Conservation (phyloP, 2,329 filamentous ascomycete species). For the Aspergillus niger region DNA sequence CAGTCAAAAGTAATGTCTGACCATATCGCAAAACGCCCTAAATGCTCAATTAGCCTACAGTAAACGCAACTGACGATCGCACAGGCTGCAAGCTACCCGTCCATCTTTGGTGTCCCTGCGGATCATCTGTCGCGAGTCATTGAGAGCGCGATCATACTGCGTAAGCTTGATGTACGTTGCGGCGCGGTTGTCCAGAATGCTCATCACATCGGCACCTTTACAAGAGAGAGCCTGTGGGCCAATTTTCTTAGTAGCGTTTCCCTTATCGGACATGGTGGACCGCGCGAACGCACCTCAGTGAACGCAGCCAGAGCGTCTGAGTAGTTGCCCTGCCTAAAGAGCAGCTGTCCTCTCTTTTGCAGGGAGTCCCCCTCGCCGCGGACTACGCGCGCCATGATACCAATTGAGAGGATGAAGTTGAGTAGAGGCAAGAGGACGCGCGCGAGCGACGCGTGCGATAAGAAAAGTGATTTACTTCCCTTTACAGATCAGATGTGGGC, state of each 20-base stretch:
- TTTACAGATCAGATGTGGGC: neutral
- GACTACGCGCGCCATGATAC: constrained; percentile 4
- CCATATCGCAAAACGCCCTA: constrained; percentile 60
- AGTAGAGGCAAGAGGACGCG: neutral
- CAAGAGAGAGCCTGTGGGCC: constrained; percentile 40
- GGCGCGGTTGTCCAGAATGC: constrained; percentile 57
- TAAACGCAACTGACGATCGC: neutral
- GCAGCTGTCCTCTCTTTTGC: constrained; percentile 45
- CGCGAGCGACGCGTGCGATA: constrained; percentile 6
- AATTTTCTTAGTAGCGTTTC: constrained; percentile 7
- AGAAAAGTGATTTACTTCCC: neutral
- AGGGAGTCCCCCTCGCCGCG: constrained; percentile 25
- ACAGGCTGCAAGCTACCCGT: constrained; percentile 39
- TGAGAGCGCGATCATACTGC: constrained; percentile 53
- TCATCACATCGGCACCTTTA: constrained; percentile 35
- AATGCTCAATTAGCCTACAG: constrained; percentile 11
- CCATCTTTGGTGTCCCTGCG: constrained; percentile 52
- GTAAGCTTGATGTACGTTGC: constrained; percentile 58
- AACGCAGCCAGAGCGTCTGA: constrained; percentile 47
- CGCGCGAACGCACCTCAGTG: constrained; percentile 35
- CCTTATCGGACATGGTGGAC: constrained; percentile 15
- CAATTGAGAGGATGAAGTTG: neutral
- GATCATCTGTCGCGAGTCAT: constrained; percentile 61
- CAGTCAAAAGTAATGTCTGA: constrained; percentile 48
- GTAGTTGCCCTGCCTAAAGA: constrained; percentile 49